Evolutionary conservation across 257 asterid genomes (phyloP).

Genomic region (Solanum chmielewskii): DNA sequence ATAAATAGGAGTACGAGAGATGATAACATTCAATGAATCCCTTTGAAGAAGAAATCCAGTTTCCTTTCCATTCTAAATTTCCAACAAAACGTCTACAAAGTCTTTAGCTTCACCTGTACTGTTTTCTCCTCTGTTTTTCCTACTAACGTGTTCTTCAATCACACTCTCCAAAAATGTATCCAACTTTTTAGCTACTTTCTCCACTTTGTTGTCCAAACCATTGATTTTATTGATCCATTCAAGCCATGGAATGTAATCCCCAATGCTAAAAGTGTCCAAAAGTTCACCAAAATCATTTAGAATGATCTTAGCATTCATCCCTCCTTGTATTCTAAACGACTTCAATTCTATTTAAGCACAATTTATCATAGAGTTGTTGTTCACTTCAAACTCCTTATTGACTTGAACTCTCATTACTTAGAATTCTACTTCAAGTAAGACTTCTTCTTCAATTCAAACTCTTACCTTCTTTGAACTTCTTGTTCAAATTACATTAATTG

Average conservation of each 20-base stretch:
- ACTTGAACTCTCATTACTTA: no score
- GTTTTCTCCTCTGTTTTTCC: background rate
- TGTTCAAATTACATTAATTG: no score
- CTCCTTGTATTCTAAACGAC: background rate
- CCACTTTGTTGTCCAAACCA: constrained; percentile 17
- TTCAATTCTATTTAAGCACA: no score
- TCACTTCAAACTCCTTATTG: no score
- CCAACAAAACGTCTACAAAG: background rate
- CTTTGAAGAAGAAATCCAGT: background rate
- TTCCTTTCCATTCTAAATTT: background rate
- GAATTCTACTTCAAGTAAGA: no score
- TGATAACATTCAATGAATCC: background rate
- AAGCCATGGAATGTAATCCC: constrained; percentile 33
- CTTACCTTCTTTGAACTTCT: no score
- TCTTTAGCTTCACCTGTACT: background rate
- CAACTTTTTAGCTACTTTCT: constrained; percentile 9
- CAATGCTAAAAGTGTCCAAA: constrained; percentile 11
- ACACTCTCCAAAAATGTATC: constrained; percentile 27
- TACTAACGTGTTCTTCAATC: background rate
- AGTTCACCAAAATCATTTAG: background rate
- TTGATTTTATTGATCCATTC: constrained; percentile 14
- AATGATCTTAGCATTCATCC: background rate
- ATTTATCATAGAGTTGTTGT: no score
- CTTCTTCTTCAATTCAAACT: no score
- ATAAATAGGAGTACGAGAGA: background rate